Conservation (phyloP, 345 rosid species). For the Iberis pinnata region DNA sequence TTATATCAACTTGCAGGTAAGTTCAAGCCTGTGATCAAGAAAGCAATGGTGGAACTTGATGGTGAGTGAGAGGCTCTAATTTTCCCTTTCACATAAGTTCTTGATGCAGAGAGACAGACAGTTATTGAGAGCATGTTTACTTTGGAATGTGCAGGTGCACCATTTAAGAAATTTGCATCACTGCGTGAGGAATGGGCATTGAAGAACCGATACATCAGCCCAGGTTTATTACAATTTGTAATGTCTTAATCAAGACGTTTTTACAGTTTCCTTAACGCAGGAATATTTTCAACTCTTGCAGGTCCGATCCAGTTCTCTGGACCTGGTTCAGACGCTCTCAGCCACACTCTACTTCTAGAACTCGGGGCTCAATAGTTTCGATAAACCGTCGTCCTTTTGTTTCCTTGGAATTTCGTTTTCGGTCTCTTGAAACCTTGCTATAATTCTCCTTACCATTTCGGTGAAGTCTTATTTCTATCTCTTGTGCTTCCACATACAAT, state of each 20-base stretch:
- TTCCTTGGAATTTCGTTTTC: background rate
- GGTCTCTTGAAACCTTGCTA: background rate
- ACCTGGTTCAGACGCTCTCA: constrained; percentile 54
- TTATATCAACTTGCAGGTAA: constrained; percentile 48
- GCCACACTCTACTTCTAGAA: constrained; percentile 73
- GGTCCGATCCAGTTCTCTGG: constrained; percentile 98
- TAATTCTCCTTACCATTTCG: background rate
- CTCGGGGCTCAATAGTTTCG: constrained; percentile 44
- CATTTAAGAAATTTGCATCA: constrained; percentile 76
- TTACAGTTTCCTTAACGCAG: background rate
- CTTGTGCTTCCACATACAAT: background rate
- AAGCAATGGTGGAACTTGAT: constrained; percentile 99
- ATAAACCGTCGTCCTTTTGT: background rate
- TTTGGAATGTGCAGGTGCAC: constrained; percentile 54
- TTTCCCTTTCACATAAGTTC: background rate
- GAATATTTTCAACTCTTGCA: constrained; percentile 24
- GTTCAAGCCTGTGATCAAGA: constrained; percentile 98
- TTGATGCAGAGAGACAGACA: background rate
- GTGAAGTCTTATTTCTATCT: background rate
- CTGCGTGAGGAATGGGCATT: constrained; percentile 82
- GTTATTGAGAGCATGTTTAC: background rate
- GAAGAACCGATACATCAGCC: constrained; percentile 75
- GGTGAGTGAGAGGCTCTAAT: constrained; percentile 58
- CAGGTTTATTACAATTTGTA: constrained; percentile 46
- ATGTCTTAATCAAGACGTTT: background rate